Evolutionary conservation across 2,329 filamentous ascomycete genomes (phyloP), one percentile per base, ranked within the genome.

Genomic region (Alternaria metachromatica): DNA sequence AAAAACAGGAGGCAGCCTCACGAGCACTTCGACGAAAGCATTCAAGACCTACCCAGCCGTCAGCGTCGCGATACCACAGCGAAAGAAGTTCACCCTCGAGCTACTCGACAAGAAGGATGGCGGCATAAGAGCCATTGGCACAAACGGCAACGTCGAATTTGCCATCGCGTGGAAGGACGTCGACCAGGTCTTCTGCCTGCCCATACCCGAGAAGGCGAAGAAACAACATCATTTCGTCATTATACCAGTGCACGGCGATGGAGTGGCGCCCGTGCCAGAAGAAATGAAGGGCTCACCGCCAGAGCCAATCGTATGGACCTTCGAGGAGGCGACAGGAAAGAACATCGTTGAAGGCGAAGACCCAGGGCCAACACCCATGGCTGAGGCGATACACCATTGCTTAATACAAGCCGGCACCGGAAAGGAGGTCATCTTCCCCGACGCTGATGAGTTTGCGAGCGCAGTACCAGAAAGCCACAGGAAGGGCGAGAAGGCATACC

Each of bases 171-270:
- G 86, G 80, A 78, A 79, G 58, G 81, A 83, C 60, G 83, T 87
- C 81, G 87, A 87, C 56, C 85, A 89, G 73, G 81, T 87, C 54
- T 82, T 90, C 67, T 88, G 87, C 69, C 81, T 90, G 43, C 88
- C 88, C 0, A 85, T 90, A 3, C 88, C 88, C 6, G 88, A 90
- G 70, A 90, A 90, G 72, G 84, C 87, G 5, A 86, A 88, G 65
- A 85, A 86, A 58, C 87, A 89, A 70, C 87, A 87, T 78, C 89
- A 88, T 69, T 90, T 89, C 73, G 85, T 88, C 71, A 77, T 90
- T 45, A 82, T 90, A 44, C 87, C 88, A 3, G 77, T 82, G 26
- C 81, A 83, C 55, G 83, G 80, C 18, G 82, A 87, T 67, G 84
- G 84, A 43, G 80, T 87, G 21, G 83, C 80, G 25, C 74, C 80